Evolutionary conservation across 768 basidiomycete species (phyloP).

Genomic region (Leccinum truebloodii): DNA sequence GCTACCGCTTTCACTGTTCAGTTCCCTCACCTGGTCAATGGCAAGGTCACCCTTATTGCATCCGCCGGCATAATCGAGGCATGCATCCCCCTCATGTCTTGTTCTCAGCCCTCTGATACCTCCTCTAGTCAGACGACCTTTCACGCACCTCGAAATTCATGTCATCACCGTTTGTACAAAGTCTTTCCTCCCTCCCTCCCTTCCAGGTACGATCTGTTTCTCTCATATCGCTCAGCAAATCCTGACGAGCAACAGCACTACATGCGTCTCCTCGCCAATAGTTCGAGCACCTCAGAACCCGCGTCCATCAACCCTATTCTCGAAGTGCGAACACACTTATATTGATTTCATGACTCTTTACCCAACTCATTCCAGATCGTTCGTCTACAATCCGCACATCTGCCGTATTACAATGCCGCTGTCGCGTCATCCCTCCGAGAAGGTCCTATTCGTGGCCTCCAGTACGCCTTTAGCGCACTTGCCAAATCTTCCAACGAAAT

Average conservation of each 20-base stretch:
- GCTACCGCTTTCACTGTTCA: slow-evolving; percentile 68
- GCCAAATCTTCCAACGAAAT: slow-evolving; percentile 51
- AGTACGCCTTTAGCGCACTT: slow-evolving; percentile 50
- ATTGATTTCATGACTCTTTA: neutral
- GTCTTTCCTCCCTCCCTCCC: slow-evolving; percentile 59
- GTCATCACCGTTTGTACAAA: slow-evolving; percentile 74
- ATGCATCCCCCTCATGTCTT: slow-evolving; percentile 6
- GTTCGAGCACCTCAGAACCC: slow-evolving; percentile 23
- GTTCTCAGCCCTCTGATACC: neutral
- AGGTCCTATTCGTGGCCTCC: slow-evolving; percentile 68
- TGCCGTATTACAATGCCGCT: slow-evolving; percentile 73
- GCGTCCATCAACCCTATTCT: slow-evolving; percentile 37
- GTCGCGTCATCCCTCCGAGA: slow-evolving; percentile 75
- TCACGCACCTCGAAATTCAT: slow-evolving; percentile 77
- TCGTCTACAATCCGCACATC: slow-evolving; percentile 74
- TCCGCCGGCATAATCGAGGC: slow-evolving; percentile 72
- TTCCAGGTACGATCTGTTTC: slow-evolving; percentile 48
- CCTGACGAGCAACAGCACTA: slow-evolving; percentile 41
- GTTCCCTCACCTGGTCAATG: slow-evolving; percentile 71
- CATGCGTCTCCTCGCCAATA: slow-evolving; percentile 50
- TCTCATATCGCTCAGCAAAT: neutral
- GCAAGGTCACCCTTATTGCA: slow-evolving; percentile 65
- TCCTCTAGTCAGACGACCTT: slow-evolving; percentile 57
- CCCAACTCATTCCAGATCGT: slow-evolving; percentile 49
- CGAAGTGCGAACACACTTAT: slow-evolving; percentile 36